Evolutionary conservation across 2,329 filamentous ascomycete species (phyloP).

Genomic region (Alternaria rosae): DNA sequence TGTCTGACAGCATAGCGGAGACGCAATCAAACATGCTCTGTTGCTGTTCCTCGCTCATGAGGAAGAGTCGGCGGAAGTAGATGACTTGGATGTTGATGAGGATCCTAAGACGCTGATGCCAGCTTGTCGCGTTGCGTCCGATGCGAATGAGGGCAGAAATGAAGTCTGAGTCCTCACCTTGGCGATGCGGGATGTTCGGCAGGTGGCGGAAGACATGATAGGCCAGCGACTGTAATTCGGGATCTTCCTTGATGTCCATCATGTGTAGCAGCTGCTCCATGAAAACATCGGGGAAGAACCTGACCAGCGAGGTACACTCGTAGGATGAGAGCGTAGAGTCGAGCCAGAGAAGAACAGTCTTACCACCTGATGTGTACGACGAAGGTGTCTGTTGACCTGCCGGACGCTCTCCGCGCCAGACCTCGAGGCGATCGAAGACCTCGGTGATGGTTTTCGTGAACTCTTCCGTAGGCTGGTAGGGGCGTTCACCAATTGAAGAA

Average conservation of each 20-base stretch:
- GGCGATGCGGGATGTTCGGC: constrained; percentile 90
- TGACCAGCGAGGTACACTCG: constrained; percentile 88
- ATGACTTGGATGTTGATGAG: constrained; percentile 99
- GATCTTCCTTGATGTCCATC: constrained; percentile 99
- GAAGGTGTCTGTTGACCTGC: constrained; percentile 93
- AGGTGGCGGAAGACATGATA: constrained; percentile 97
- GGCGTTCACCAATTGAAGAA: constrained; percentile 83
- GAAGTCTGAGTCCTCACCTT: constrained; percentile 84
- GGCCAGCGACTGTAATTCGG: constrained; percentile 89
- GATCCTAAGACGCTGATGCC: constrained; percentile 94
- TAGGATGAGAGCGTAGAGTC: constrained; percentile 89
- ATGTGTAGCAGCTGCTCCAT: constrained; percentile 96
- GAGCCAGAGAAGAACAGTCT: constrained; percentile 94
- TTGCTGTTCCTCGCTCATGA: constrained; percentile 77
- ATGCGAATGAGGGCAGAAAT: constrained; percentile 87
- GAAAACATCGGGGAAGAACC: constrained; percentile 88
- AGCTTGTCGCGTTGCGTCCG: constrained; percentile 81
- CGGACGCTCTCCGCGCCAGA: constrained; percentile 83
- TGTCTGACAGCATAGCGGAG: constrained; percentile 91
- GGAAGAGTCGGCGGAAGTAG: constrained; percentile 94
- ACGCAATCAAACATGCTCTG: constrained; percentile 87
- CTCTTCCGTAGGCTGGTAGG: constrained; percentile 79
- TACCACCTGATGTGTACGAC: constrained; percentile 92
- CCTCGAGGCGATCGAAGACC: constrained; percentile 80
- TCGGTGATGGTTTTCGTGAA: constrained; percentile 75